Evolutionary conservation across 2,329 filamentous ascomycete species (phyloP).

Genomic region (Lizonia empirigonia): DNA sequence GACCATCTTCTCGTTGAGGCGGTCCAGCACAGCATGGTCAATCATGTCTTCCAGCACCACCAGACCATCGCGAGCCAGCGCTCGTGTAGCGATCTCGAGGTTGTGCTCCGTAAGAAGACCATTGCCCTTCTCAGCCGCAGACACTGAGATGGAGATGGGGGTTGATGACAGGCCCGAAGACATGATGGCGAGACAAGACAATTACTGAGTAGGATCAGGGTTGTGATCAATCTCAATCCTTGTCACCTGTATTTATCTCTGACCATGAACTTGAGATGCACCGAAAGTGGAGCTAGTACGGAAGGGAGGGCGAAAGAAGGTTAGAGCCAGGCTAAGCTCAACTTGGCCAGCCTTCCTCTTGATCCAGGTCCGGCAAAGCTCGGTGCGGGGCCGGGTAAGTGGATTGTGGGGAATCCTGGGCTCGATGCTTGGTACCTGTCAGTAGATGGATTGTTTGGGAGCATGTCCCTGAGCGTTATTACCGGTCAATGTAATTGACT

Average conservation of each 20-base stretch:
- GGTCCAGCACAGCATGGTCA: slow-evolving; percentile 58
- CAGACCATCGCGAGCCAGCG: slow-evolving; percentile 41
- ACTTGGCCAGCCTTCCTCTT: slow-evolving; percentile 14
- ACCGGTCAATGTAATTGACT: no score
- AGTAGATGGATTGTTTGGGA: background rate
- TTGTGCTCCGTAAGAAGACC: slow-evolving; percentile 53
- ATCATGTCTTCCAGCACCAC: slow-evolving; percentile 43
- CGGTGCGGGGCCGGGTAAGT: slow-evolving; percentile 8
- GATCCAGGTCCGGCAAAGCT: slow-evolving; percentile 8
- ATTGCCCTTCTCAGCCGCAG: slow-evolving; percentile 50
- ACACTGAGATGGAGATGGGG: slow-evolving; percentile 49
- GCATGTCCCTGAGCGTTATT: no score
- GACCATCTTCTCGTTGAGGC: slow-evolving; percentile 64
- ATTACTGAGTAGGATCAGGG: no score
- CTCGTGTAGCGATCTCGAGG: slow-evolving; percentile 55
- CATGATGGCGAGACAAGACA: no score
- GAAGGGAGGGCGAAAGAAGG: slow-evolving; percentile 11
- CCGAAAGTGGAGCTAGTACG: slow-evolving; percentile 1
- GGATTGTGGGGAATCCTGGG: slow-evolving; percentile 10
- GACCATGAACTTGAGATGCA: background rate
- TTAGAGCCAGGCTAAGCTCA: slow-evolving; percentile 21
- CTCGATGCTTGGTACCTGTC: background rate
- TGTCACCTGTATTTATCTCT: background rate
- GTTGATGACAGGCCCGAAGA: slow-evolving; percentile 25
- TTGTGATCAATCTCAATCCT: no score